Base-by-base conservation (phyloP, 352 stramenopile species). In the Phytophthora boehmeriae region DNA sequence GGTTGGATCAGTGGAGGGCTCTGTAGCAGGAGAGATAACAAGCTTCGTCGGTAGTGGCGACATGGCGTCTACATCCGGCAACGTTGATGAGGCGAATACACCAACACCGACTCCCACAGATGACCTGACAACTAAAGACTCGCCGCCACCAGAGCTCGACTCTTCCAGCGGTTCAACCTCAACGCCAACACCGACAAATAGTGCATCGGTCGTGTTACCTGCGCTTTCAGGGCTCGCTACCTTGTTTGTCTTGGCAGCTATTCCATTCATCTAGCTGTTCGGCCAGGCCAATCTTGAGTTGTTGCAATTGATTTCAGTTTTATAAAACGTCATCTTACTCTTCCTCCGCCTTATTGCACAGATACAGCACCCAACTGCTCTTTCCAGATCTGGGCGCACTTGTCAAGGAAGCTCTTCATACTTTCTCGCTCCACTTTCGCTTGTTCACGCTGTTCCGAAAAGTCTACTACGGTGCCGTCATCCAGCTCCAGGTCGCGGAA, bases 381-480 rank as follows among this genome's bases (percentile, higher is more conserved):
- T 55, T 77, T 77, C 69, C 69, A 77, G 20, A 77, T 67, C 17
- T 69, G 13, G 50, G 69, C 55, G 32, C 69, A 77, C 19, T 60
- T 66, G 9, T 61, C 48, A 22, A 77, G 43, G 50, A 77, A 77
- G 30, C 43, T 59, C 16, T 72, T 25, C 65, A 75, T 69, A 34
- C 55, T 54, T 22, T 72, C 56, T 45, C 35, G 60, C 34, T 77
- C 44, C 22, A 16, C 42, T 47, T 50, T 55, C 8, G 65, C 65
- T 48, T 69, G 48, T 20, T 77, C 56, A 28, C 69, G 69, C 45
- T 75, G 69, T 10, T 23, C 46, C 23, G 65, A 69, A 20, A 77
- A 69, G 54, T 75, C 53, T 27, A 77, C 35, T 27, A 66, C 55
- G 27, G 60, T 72, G 17, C 69, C 69, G 28, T 77, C 69, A 34